Base-by-base conservation (phyloP, 2,329 filamentous ascomycete species). In the Diaporthe caulivora region DNA sequence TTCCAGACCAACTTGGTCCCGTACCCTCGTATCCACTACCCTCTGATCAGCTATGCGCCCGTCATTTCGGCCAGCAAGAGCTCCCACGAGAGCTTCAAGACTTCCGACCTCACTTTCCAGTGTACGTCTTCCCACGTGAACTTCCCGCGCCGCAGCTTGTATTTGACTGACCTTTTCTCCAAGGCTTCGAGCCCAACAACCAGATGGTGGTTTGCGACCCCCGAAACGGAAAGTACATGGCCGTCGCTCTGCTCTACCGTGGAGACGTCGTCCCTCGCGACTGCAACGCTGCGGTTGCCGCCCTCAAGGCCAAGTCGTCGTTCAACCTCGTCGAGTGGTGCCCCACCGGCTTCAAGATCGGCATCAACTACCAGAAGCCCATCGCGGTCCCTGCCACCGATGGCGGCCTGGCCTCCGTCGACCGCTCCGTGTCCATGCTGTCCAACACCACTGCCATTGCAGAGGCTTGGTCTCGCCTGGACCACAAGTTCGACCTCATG, bases 81-180 rank as follows among this genome's bases (percentile, higher is more conserved):
- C 83, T 90, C 92, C 62, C 94, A 97, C 81, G 94, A 97, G 87
- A 94, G 93, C 87, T 95, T 95, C 91, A 95, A 94, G 88, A 92
- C 95, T 71, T 89, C 91, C 76, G 94, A 97, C 77, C 85, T 93
- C 76, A 93, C 92, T 80, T 91, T 93, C 85, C 91, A 93, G 83
- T 93, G 92, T 93, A 87, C 81, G 89, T 86, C 5, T 8, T 1
- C 31, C 26, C 9, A 17, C 4, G 51, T 37, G 13, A 11, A 55
- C 8, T n/a, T 31, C 31, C 65, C 37, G 42, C 31, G 11, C 40
- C 15, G 18, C 49, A 47, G 40, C 9, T 34, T 51, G 2, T 17
- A 70, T 31, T 29, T 42, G 72, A 49, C 58, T 72, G 62, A 82
- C 85, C 75, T 83, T 18, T 70, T 8, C 17, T 17, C 21, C 8